Base-by-base conservation (phyloP, 805 yeast genomes). In the Saturnispora zaruensis region DNA sequence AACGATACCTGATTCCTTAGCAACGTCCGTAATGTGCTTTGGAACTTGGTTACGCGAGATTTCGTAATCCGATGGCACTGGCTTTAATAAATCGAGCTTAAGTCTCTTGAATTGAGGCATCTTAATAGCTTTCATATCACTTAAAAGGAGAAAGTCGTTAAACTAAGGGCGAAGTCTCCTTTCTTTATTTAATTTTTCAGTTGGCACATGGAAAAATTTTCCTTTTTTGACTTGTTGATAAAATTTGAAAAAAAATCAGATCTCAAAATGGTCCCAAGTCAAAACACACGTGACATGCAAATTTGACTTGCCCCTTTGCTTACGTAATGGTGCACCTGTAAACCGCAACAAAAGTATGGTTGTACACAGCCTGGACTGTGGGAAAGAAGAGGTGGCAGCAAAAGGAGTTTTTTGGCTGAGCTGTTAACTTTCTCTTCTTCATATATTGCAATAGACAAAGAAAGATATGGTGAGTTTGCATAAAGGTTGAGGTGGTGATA, bases 11-110 rank as follows among this genome's bases (percentile, higher is more conserved):
- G 87, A 70, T 68, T 91, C 97, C 41, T 66, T 65, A 41, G 96
- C 96, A 51, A 91, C 76, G 52, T 73, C 75, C 45, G 78, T 67
- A 59, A 91, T 84, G 56, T 81, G 79, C 70, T 89, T 90, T 47
- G 99, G 98, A 51, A 75, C 76, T 69, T 91, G 98, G 37, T 81
- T 78, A 64, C 96, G 80, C 6, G 96, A 87, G 59, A 91, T 87
- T 53, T 78, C 96, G 65, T 85, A 82, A 67, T 93, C 98, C 34
- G 88, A 81, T 33, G 98, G 98, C 37, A 90, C 96, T 8, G 96
- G 95, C 42, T 64, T 67, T 24, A 65, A 59, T 42, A 67, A 55
- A 51, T 67, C 66, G 23, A 68, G 57, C 56, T 66, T 68, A 44
- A 68, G 59, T 57, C 69, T 68, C 49, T 68, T 68, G 55, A 67